Base-by-base conservation (phyloP, 2,329 filamentous ascomycete species). In the Calonectria hongkongensis region DNA sequence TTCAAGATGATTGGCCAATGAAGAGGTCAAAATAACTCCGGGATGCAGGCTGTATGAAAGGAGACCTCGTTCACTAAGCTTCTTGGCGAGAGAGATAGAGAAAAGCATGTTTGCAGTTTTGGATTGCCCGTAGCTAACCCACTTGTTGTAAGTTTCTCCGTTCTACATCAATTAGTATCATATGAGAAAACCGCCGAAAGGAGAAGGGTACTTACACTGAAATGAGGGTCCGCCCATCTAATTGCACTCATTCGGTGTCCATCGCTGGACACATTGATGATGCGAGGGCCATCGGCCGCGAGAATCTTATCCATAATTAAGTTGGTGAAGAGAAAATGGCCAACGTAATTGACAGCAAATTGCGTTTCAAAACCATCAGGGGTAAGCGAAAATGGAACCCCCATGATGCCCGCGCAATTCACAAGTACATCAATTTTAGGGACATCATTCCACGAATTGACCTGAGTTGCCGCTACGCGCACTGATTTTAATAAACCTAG, bases 311-410 rank as follows among this genome's bases (percentile, higher is more conserved):
- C 80, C 80, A 87, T 84, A 56, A 89, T 78, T 25, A 87, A 78
- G 73, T 86, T 86, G 16, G 85, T 85, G 43, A 89, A 81, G 2
- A 89, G 81, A 62, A 86, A 89, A 75, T 87, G 87, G 0, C 84
- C 85, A 7, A 89, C 64, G 65, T 89, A 85, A 64, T 88, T 88
- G 2, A 83, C 84, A 0, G 82, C 85, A 62, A 89, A 85, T 69
- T 87, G 86, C 66, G 80, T 79, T 79, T 87, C 87, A 47, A 84
- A 76, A 0, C 86, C 85, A 54, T 88, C 86, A 0, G 74, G 72
- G 0, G 83, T 83, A 9, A 78, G 70, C 1, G 71, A 72, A 16
- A 77, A 81, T 0, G 78, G 75, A 2, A 81, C 65, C 2, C 80
- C 85, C 86, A 87, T 87, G 62, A 87, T 81, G 3, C 82, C 85